Evolutionary conservation across 1,284 basidiomycete genomes (phyloP), one percentile per base, ranked within the genome.

Genomic region (Ceratobasidium sp.): DNA sequence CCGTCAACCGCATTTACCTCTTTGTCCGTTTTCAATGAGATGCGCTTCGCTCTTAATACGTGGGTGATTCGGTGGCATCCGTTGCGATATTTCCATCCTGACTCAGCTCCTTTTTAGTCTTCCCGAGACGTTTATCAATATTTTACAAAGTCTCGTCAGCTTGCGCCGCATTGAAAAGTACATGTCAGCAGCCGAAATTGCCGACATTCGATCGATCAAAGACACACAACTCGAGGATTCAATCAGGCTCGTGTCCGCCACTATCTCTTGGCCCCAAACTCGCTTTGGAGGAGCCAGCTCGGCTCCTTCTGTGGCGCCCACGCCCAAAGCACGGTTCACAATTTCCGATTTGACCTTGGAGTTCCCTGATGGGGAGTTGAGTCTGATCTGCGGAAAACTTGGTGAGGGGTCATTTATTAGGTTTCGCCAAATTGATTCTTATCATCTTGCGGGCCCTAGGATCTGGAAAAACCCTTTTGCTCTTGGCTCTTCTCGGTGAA

Each of bases 121-220:
- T 1, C 94, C 94, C 0, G 94, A 96, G 77, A 94, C 92, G 0
- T 88, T 96, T 74, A 93, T 96, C 76, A 90, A 92, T 75, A 85
- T 69, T 22, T 38, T 75, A n/a, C 73, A 93, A 84, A 85, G 87
- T 65, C 84, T 93, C 65, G 92, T 96, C 25, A 96, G 93, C 2
- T 83, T 96, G 53, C 87, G 91, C 15, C 91, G 94, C 56, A 96
- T 97, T 72, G 93, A 96, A 77, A 94, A 93, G 77, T 96, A 94
- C 77, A 84, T 95, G 42, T 82, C 86, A 54, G 84, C 85, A 6
- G 84, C 84, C 0, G 93, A 95, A 78, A 86, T 95, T 15, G 81
- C 83, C 1, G 81, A 83, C 55, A 83, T 79, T 0, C 75, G 78
- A 42, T 68, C 65, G 4, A 35, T 68, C 29, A 29, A 68, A 25